Evolutionary conservation across 2,329 filamentous ascomycete genomes (phyloP).

Genomic region (Microcera coccophila): DNA sequence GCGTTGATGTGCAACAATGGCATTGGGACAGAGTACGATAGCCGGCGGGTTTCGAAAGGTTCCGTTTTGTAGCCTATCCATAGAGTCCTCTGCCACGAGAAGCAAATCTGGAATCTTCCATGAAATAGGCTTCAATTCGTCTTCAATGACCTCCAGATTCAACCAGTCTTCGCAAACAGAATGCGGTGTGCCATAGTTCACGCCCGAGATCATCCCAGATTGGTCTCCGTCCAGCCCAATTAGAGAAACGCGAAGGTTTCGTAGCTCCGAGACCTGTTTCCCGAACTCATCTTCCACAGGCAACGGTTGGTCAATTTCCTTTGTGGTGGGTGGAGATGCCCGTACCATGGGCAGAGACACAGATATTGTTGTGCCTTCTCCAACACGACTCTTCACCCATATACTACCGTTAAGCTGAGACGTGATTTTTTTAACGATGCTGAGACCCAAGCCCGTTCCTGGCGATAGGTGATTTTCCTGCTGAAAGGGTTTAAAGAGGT

Average conservation of each 20-base stretch:
- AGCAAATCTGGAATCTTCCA: slow-evolving; percentile 25
- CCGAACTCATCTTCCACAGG: slow-evolving; percentile 30
- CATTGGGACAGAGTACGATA: slow-evolving; percentile 33
- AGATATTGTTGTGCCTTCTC: slow-evolving; percentile 35
- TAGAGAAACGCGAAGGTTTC: slow-evolving; percentile 27
- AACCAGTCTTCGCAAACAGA: slow-evolving; percentile 12
- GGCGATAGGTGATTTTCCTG: slow-evolving; percentile 60
- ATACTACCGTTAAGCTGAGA: slow-evolving; percentile 56
- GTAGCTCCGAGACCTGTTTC: slow-evolving; percentile 26
- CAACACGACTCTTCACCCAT: slow-evolving; percentile 46
- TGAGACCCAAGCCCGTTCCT: slow-evolving; percentile 62
- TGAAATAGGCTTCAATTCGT: not conserved
- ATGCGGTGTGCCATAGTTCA: slow-evolving; percentile 5
- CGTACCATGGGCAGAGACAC: slow-evolving; percentile 31
- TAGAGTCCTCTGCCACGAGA: slow-evolving; percentile 19
- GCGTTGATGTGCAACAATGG: slow-evolving; percentile 29
- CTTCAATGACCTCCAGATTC: slow-evolving; percentile 17
- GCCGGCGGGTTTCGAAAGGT: slow-evolving; percentile 14
- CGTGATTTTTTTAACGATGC: slow-evolving; percentile 59
- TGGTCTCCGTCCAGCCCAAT: slow-evolving; percentile 2
- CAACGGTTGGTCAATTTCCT: slow-evolving; percentile 9
- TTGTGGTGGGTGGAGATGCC: not conserved
- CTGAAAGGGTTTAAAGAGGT: slow-evolving; percentile 59
- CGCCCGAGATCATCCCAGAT: not conserved
- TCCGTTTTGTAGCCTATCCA: not conserved